A percentile compares a stretch with the other conserved stretches of the same genome.
phyloP scores from a whole-genome alignment of 148 eudicot species.

The Cornus florida region DNA sequence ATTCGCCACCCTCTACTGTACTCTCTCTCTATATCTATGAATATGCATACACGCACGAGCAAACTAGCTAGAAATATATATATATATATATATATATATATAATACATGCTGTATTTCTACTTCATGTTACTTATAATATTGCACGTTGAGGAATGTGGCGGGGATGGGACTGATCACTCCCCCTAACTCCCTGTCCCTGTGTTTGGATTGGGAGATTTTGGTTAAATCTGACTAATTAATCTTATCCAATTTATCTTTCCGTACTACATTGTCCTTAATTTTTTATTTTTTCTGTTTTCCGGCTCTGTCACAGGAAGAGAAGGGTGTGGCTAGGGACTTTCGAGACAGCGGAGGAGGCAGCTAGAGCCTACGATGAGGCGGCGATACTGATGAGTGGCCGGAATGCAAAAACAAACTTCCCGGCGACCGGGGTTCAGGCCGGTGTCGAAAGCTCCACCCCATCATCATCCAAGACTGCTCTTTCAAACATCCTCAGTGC shows the following conservation, averaged over 20 bases:
- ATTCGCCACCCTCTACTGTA: constrained; percentile 70
- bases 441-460: neutral
- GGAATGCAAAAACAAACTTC: constrained; percentile 35
- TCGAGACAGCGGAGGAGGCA: constrained; percentile 31
- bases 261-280: neutral
- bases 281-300: neutral
- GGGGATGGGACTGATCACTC: no score
- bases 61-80: neutral
- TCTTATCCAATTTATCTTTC: no score
- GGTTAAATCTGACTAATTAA: no score
- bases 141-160: no score
- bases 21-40: neutral
- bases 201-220: no score
- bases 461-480: neutral
- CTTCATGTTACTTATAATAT: neutral
- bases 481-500: constrained; percentile 23
- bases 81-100: no score
- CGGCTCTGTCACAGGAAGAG: constrained; percentile 18
- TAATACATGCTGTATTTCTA: neutral
- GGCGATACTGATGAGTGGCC: constrained; percentile 29
- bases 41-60: neutral
- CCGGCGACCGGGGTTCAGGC: constrained; percentile 2
- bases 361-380: constrained; percentile 40
- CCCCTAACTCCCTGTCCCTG: no score
- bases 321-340: constrained; percentile 36